Evolutionary conservation across 768 basidiomycete genomes (phyloP), one percentile per base, ranked within the genome.

Genomic region (Heimioporus sp.): DNA sequence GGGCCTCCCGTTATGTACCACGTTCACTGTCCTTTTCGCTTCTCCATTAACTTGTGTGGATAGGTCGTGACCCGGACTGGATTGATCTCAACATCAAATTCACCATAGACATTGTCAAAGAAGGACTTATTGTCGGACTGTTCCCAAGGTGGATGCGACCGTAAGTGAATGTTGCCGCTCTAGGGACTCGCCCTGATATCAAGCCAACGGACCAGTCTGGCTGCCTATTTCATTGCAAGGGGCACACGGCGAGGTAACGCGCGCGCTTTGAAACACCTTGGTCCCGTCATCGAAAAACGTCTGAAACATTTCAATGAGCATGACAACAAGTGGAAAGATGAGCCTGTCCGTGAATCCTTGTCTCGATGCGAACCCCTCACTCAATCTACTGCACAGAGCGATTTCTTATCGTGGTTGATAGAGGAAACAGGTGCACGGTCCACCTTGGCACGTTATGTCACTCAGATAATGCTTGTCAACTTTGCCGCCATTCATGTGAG

Each of bases 1-100:
- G 16, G 80, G 79, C 0, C 60, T 72, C 21, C 77, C 78, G 5
- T 38, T 76, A 3, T 81, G 80, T 28, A 28, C 24, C 77, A 38
- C 6, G 7, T 28, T 28, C 24, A 40, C 35, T 31, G 10, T 38
- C 2, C 24, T 16, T 12, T 19, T 20, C 17, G 45, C 5, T 20
- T 39, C 10, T 17, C 21, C 20, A 36, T 5, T 28, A 16, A 5
- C 21, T n/a, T 28, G 28, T 28, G 16, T 37, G 15, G 37, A 28
- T 39, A 78, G 77, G 76, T 55, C 69, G 75, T 10, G 55, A 77
- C 44, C 56, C 63, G 5, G 72, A 67, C 5, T 78, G 73, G 55
- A 46, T 60, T 3, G 50, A 52, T 34, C 53, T 72, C n/a, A 65
- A 58, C 20, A 60, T 70, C 17, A 48, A 64, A 1, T 72, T 65